A percentile compares a stretch with the other conserved stretches of the same genome.
These are phyloP conservation scores for Paraphoma sp. DNA, from an alignment of 2,329 filamentous ascomycete species.

Conservation along the genomic window DNA sequence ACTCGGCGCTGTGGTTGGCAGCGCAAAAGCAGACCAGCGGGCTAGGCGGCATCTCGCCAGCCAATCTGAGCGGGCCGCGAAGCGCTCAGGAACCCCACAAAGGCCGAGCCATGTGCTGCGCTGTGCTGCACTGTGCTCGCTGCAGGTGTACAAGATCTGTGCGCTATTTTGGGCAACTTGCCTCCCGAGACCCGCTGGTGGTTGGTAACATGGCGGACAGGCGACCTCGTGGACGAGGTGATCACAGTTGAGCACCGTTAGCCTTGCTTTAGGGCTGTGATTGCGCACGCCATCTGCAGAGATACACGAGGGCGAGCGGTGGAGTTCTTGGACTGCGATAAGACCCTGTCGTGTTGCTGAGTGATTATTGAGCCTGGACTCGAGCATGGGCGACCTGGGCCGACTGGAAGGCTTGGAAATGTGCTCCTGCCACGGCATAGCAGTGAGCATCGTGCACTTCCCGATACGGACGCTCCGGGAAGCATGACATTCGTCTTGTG, in stretches of 20 bases:
- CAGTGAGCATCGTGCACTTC: constrained; percentile 16
- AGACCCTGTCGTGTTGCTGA: constrained; percentile 17
- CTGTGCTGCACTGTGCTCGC: constrained; percentile 27
- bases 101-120: constrained; percentile 22
- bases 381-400: background rate
- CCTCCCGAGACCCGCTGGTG: background rate
- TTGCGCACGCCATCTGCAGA: constrained; percentile 29
- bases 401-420: background rate
- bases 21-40: constrained; percentile 25
- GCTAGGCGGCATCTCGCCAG: constrained; percentile 20
- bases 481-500: background rate
- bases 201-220: constrained; percentile 1
- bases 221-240: constrained; percentile 16
- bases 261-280: constrained; percentile 38
- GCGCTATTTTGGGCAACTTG: constrained; percentile 35
- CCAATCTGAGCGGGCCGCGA: constrained; percentile 35
- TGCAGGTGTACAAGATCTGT: constrained; percentile 24
- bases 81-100: constrained; percentile 36
- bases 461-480: constrained; percentile 6
- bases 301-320: constrained; percentile 13
- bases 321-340: constrained; percentile 13
- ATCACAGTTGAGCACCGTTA: constrained; percentile 11
- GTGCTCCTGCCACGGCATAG: background rate
- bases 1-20: constrained; percentile 43
- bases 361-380: constrained; percentile 11